A percentile compares a stretch with the other conserved stretches of the same genome.
Evolutionary conservation across 371 early-diverging fungal species (phyloP).

Genomic region (Apophysomyces variabilis): DNA sequence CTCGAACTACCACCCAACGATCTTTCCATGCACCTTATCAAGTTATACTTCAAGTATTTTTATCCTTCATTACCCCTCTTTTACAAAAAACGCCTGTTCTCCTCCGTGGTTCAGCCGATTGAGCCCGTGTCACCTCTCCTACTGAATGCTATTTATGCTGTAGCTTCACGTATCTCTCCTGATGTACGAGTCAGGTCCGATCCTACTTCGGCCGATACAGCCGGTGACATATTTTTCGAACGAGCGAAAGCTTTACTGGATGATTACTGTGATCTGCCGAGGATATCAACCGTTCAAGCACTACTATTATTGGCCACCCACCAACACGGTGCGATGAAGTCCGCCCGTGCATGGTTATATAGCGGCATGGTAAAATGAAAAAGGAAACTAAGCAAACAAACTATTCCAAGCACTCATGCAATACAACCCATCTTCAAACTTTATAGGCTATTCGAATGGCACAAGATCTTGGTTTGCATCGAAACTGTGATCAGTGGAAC

Average conservation of each 20-base stretch:
- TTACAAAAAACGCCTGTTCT: slow-evolving; percentile 37
- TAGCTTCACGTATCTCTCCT: slow-evolving; percentile 52
- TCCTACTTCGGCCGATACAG: slow-evolving; percentile 37
- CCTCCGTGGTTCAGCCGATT: slow-evolving; percentile 16
- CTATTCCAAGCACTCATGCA: neutral
- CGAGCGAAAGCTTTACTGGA: slow-evolving; percentile 55
- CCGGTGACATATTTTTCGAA: slow-evolving; percentile 53
- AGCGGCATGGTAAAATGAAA: slow-evolving; percentile 50
- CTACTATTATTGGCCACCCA: slow-evolving; percentile 56
- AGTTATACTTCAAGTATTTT: slow-evolving; percentile 58
- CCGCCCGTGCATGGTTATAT: slow-evolving; percentile 54
- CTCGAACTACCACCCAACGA: slow-evolving; percentile 56
- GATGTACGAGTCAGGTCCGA: slow-evolving; percentile 43
- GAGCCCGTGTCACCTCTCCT: slow-evolving; percentile 46
- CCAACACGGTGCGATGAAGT: slow-evolving; percentile 57
- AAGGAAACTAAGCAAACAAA: neutral
- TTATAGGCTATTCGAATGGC: slow-evolving; percentile 56
- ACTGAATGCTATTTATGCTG: slow-evolving; percentile 54
- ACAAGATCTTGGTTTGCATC: slow-evolving; percentile 50
- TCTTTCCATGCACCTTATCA: slow-evolving; percentile 55
- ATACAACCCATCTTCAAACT: neutral
- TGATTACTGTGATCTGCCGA: slow-evolving; percentile 59
- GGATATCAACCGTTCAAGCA: slow-evolving; percentile 65
- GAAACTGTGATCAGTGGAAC: slow-evolving; percentile 52
- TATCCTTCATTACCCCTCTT: slow-evolving; percentile 62